Percentiles rank a stretch among this genome's conserved stretches.
These are phyloP conservation scores for Fusarium tupiense DNA, from an alignment of 2,329 filamentous ascomycete species.

Conservation along the genomic window DNA sequence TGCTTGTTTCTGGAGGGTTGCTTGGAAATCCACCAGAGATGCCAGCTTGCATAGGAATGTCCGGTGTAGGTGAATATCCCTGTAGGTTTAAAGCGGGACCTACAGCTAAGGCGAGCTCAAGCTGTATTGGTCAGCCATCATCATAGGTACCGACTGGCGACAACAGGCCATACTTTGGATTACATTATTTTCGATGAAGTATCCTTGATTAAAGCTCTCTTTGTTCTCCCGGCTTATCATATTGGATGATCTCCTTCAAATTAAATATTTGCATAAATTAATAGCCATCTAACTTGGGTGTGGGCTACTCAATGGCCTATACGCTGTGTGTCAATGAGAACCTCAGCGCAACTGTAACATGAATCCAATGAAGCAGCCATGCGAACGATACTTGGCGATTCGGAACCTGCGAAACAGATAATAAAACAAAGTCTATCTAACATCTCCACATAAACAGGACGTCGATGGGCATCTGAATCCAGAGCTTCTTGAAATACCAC, in stretches of 20 bases:
- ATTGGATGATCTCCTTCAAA: not conserved
- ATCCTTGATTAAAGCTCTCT: not conserved
- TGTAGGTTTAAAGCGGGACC: slow-evolving; percentile 31
- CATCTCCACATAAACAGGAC: not conserved
- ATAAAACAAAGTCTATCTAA: not conserved
- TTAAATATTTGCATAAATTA: not conserved
- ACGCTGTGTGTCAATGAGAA: not conserved
- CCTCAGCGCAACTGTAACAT: not conserved
- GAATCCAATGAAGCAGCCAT: not conserved
- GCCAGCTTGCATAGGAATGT: slow-evolving; percentile 45
- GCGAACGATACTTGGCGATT: not conserved
- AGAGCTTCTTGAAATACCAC: not conserved
- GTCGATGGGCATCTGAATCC: not conserved
- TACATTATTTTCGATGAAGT: not conserved
- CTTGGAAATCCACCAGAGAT: slow-evolving; percentile 45
- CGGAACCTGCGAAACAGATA: no score
- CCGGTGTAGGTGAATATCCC: slow-evolving; percentile 27
- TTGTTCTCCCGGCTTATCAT: not conserved
- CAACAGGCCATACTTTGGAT: not conserved
- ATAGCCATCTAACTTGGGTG: not conserved
- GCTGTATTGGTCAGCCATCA: not conserved
- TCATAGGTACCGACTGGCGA: not conserved
- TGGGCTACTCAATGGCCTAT: not conserved
- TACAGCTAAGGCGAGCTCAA: slow-evolving; percentile 36
- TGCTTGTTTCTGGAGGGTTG: slow-evolving; percentile 25